Evolutionary conservation across 495 filamentous ascomycete genomes (phyloP), one percentile per base, ranked within the genome.

Genomic region (Aspergillus saccharolyticus): DNA sequence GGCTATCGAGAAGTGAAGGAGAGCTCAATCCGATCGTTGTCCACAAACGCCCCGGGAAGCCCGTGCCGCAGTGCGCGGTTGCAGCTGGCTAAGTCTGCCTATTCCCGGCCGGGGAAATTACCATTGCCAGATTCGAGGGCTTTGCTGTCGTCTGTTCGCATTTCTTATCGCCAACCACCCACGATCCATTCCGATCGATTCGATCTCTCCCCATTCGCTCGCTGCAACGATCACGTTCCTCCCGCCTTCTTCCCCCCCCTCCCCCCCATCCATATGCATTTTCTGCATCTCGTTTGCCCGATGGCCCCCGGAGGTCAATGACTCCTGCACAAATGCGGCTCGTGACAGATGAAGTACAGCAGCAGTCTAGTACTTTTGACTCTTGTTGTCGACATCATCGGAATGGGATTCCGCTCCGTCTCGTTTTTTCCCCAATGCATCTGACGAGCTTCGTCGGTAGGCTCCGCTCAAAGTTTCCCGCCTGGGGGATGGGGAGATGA

Each of bases 21-120:
- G 12, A 8, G 33, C 7, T 5, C 5, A 39, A 39, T 39, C n/a
- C 33, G 33, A 50, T 24, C 22, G 47, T 50, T 50, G 24, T 22
- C 47, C 15, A 50, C 25, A 50, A 30, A 39, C 33, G 33, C 47
- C 22, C 47, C 17, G 22, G 47, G 47, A 50, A 50, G 47, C 47
- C 47, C 47, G 47, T 50, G 47, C 47, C 47, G 47, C 28, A 28
- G 17, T 50, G 47, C 47, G 33, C 4, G 33, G 33, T 39, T 2
- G 25, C 25, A 4, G 25, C 25, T 30, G 25, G 25, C 25, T 30
- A 10, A 30, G 25, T 30, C 25, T 30, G 4, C 14, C 33, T 12
- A 39, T 39, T 39, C 33, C 33, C 33, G 33, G 33, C 12, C 12
- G 33, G 33, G 33, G 33, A 39, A 39, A 39, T 10, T 15, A 39